Percentiles rank a stretch among this genome's conserved stretches.
Evolutionary conservation across 2,329 filamentous ascomycete genomes (phyloP).

Genomic region (Fusarium nurragi): DNA sequence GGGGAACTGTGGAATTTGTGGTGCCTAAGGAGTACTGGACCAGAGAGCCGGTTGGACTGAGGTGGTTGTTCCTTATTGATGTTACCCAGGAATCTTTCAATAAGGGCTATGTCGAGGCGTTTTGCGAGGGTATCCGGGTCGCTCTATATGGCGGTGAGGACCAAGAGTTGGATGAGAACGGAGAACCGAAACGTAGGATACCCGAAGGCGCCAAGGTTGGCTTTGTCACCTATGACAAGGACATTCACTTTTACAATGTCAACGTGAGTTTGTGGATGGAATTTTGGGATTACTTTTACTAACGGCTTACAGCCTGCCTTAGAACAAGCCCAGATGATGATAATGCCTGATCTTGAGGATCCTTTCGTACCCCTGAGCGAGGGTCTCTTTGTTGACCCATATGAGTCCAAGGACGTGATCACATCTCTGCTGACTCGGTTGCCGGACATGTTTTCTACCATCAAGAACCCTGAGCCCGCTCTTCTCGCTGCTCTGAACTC

Average conservation of each 20-base stretch:
- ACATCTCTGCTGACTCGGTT: slow-evolving; percentile 84
- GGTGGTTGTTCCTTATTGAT: slow-evolving; percentile 92
- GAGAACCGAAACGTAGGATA: slow-evolving; percentile 65
- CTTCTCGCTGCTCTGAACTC: slow-evolving; percentile 86
- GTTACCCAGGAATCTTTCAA: slow-evolving; percentile 91
- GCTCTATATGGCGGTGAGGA: slow-evolving; percentile 81
- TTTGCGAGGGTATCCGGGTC: slow-evolving; percentile 86
- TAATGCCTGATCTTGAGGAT: slow-evolving; percentile 97
- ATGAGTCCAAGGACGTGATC: slow-evolving; percentile 88
- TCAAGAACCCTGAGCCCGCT: slow-evolving; percentile 92
- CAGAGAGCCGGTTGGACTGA: slow-evolving; percentile 86
- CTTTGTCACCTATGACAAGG: slow-evolving; percentile 95
- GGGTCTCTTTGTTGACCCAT: slow-evolving; percentile 92
- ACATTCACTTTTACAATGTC: slow-evolving; percentile 98
- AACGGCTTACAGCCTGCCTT: slow-evolving; percentile 67
- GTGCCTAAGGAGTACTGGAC: slow-evolving; percentile 99
- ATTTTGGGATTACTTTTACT: slow-evolving; percentile 4
- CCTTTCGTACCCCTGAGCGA: slow-evolving; percentile 93
- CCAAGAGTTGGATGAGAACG: slow-evolving; percentile 59
- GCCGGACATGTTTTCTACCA: slow-evolving; percentile 83
- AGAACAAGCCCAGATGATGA: slow-evolving; percentile 94
- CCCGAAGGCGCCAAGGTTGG: slow-evolving; percentile 87
- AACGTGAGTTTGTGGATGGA: slow-evolving; percentile 64
- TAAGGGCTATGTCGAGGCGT: slow-evolving; percentile 88
- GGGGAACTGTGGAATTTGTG: slow-evolving; percentile 93